These are phyloP conservation scores for Lomentospora prolificans DNA, from an alignment of 2,329 filamentous ascomycete species.

Conservation along the genomic window DNA sequence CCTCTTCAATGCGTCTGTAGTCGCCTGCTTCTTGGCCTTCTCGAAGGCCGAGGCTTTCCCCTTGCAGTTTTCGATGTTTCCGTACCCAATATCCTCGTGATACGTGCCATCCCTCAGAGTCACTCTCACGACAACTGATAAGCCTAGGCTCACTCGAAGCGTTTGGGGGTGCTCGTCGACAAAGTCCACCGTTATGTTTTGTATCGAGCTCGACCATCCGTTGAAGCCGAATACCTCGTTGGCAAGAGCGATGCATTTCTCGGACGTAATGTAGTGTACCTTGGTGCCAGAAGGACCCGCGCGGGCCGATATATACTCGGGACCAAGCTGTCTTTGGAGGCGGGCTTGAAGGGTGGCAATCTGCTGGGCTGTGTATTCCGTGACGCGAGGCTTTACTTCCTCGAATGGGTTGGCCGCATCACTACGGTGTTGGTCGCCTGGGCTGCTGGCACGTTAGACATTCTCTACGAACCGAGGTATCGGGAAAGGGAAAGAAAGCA, in stretches of 20 bases:
- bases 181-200: constrained; percentile 90
- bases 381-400: constrained; percentile 57
- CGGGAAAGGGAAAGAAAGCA: constrained; percentile 11
- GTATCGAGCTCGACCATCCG: constrained; percentile 93
- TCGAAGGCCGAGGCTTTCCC: constrained; percentile 94
- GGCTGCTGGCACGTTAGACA: constrained; percentile 31
- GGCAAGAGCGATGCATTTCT: constrained; percentile 90
- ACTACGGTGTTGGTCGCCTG: constrained; percentile 57
- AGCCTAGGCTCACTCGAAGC: constrained; percentile 69
- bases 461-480: constrained; percentile 13
- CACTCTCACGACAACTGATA: constrained; percentile 85
- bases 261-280: constrained; percentile 89
- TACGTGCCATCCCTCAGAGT: constrained; percentile 90
- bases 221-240: constrained; percentile 97
- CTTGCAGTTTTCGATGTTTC: constrained; percentile 91
- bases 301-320: constrained; percentile 87
- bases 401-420: constrained; percentile 69
- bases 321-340: constrained; percentile 86
- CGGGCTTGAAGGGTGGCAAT: constrained; percentile 80
- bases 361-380: constrained; percentile 78
- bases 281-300: constrained; percentile 74
- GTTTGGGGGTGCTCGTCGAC: constrained; percentile 77
- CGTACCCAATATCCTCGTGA: constrained; percentile 96
- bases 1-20: constrained; percentile 87
- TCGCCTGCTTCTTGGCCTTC: constrained; percentile 97